These are phyloP conservation scores for Acanthamoeba royreba DNA, from an alignment of 208 protist genomes.

Conservation along the genomic window DNA sequence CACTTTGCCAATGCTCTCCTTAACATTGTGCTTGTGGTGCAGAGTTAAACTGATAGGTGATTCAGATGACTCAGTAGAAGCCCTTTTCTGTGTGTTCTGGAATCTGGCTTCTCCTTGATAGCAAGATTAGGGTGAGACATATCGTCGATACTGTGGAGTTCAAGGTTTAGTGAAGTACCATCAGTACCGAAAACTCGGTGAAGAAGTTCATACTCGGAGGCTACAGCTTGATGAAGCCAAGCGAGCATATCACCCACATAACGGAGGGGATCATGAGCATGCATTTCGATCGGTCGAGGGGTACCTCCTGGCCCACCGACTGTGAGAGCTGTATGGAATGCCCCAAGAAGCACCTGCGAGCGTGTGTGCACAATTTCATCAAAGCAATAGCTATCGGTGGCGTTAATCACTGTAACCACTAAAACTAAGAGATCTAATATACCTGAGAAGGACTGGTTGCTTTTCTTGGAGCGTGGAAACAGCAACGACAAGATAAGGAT, in stretches of 20 bases:
- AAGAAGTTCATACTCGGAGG: neutral
- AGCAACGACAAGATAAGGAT: neutral
- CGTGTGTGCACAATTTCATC: neutral
- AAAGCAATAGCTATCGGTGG: neutral
- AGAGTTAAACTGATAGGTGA: no score
- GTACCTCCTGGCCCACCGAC: conserved; percentile 68
- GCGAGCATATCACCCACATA: conserved; percentile 81
- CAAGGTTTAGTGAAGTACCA: neutral
- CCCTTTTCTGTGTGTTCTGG: neutral
- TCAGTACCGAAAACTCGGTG: neutral
- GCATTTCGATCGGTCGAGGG: conserved; percentile 76
- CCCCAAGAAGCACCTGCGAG: neutral
- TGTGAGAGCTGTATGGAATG: conserved; percentile 55
- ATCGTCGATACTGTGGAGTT: neutral
- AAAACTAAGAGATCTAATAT: neutral
- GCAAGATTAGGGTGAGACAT: neutral
- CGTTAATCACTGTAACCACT: neutral
- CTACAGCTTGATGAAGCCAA: conserved; percentile 75
- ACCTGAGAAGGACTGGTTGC: conserved; percentile 3
- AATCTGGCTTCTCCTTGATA: neutral
- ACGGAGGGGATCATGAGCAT: conserved; percentile 77
- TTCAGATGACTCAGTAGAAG: neutral
- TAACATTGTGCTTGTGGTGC: neutral
- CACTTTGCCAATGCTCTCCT: neutral
- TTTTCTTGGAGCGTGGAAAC: neutral